These are phyloP conservation scores for Carpinus viminea DNA, from an alignment of 306 rosid genomes.

Conservation along the genomic window DNA sequence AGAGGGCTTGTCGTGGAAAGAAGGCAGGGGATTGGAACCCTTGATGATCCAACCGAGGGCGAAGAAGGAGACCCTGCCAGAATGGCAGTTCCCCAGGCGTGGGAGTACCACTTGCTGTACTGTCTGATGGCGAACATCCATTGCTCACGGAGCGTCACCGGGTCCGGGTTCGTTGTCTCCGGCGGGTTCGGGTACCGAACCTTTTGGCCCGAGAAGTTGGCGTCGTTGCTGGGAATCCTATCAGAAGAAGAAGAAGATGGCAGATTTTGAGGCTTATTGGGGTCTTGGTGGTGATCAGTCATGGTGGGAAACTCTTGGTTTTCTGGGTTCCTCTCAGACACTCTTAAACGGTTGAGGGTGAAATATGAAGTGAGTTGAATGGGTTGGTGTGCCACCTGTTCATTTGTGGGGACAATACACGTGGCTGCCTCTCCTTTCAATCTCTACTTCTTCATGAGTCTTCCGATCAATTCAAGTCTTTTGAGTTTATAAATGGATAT, in stretches of 20 bases:
- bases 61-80: conserved; percentile 90
- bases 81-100: conserved; percentile 97
- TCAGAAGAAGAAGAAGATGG: conserved; percentile 30
- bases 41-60: conserved; percentile 94
- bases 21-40: conserved; percentile 84
- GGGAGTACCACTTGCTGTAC: conserved; percentile 83
- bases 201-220: conserved; percentile 36
- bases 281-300: conserved; percentile 40
- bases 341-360: no score
- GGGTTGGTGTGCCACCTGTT: neutral
- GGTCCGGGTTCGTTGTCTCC: conserved; percentile 63
- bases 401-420: neutral
- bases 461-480: no score
- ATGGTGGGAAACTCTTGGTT: conserved; percentile 5
- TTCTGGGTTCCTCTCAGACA: neutral
- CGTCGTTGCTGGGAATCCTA: conserved; percentile 20
- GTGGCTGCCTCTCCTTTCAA: neutral
- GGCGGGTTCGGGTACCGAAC: conserved; percentile 58
- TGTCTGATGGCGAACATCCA: conserved; percentile 77
- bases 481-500: no score
- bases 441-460: no score
- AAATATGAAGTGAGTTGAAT: no score
- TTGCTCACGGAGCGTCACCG: conserved; percentile 83
- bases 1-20: conserved; percentile 34
- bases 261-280: conserved; percentile 21